Evolutionary conservation across 176 grass and related monocot genomes (phyloP), one percentile per base, ranked within the genome.

Genomic region (Musa schizocarpa): DNA sequence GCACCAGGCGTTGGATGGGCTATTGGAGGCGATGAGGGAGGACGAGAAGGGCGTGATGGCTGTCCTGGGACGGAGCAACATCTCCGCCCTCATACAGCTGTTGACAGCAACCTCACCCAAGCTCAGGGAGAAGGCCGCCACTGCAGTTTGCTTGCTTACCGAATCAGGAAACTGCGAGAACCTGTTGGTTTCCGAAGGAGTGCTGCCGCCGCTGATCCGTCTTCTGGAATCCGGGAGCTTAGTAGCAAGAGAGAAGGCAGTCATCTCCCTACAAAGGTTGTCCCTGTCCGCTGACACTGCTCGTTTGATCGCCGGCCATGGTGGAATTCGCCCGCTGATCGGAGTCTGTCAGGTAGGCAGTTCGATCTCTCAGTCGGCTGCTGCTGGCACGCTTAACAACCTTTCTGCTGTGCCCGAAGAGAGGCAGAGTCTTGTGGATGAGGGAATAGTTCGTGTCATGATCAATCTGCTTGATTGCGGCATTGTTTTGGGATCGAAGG

Each of bases 31-130:
- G 2, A 80, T 95, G 21, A 83, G 81, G 51, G 96, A 95, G 78
- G 85, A 99, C 65, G 91, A 99, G 81, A 92, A 99, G 78, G 89
- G 84, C 71, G 88, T 95, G 23, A 74, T 95, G 49, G 83, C 88
- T 2, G 82, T 82, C 17, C 80, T 99, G 20, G 84, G 91, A 53
- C 86, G 96, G 63, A 88, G 86, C 86, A 99, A 95, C 16, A 78
- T 95, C 68, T 80, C 91, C 13, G 91, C 96, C 56, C 78, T 99
- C 58, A 78, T 99, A 73, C 96, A 99, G 76, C 67, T 99, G 73
- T 86, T 95, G 23, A 95, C 91, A 0, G 88, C 96, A 1, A 92
- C 91, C 54, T 74, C 88, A 0, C 82, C 96, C 26, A 99, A 99
- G 84, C 75, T 92, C 53, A 85, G 96, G 71, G 96, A 99, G 90